These are phyloP conservation scores for Penicillium subrubescens DNA, from an alignment of 495 filamentous ascomycete genomes.

Conservation along the genomic window DNA sequence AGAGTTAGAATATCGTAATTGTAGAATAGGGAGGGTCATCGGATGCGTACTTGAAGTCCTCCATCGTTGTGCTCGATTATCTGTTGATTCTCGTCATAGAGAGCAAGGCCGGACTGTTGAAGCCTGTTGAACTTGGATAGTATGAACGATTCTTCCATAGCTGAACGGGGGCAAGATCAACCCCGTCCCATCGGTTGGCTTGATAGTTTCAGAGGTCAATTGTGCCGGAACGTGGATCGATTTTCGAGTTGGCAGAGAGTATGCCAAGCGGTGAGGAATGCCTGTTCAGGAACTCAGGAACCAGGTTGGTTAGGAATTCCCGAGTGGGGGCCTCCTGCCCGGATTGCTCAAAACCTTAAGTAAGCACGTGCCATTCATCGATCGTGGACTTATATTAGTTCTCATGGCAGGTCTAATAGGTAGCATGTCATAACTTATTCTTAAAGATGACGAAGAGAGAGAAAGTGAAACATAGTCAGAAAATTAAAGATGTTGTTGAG, in stretches of 20 bases:
- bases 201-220: neutral
- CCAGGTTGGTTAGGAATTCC: neutral
- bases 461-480: neutral
- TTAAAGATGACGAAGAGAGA: neutral
- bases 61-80: neutral
- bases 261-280: neutral
- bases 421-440: neutral
- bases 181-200: neutral
- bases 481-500: neutral
- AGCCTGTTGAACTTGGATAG: neutral
- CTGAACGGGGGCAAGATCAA: neutral
- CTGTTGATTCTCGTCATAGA: neutral
- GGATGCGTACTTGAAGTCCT: neutral
- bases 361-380: neutral
- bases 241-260: no score
- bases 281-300: neutral
- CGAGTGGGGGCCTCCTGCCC: neutral
- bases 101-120: neutral
- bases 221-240: neutral
- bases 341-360: neutral
- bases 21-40: no score
- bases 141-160: neutral
- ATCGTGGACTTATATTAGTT: neutral
- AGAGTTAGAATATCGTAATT: neutral
- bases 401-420: neutral